Conservation (phyloP, 2,329 filamentous ascomycete genomes). For the Fusarium piperis region DNA sequence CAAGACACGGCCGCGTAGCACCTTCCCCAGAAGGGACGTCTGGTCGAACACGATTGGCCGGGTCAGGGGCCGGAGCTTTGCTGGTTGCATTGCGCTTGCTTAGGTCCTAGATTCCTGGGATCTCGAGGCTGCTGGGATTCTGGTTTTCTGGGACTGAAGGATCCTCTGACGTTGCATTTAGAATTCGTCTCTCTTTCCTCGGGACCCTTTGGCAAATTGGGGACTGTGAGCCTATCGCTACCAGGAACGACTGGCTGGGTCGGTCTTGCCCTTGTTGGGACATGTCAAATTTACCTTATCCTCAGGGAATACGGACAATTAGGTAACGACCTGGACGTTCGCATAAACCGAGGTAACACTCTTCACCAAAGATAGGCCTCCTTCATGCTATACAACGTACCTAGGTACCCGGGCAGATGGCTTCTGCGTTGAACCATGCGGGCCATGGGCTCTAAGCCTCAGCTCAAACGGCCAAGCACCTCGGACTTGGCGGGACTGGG, state of each 20-base stretch:
- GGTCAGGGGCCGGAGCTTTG: conserved; percentile 36
- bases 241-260: conserved; percentile 25
- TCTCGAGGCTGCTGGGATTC: conserved; percentile 12
- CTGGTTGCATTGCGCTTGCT: conserved; percentile 22
- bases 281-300: conserved; percentile 28
- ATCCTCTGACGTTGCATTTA: conserved; percentile 36
- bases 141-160: conserved; percentile 3
- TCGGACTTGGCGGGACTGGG: conserved; percentile 8
- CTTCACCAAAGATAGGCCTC: neutral
- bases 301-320: conserved; percentile 4
- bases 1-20: conserved; percentile 30
- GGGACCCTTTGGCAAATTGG: conserved; percentile 20
- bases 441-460: neutral
- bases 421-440: conserved; percentile 5
- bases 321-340: conserved; percentile 12
- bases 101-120: conserved; percentile 17
- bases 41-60: conserved; percentile 34
- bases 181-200: conserved; percentile 27
- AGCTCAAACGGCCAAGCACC: conserved; percentile 10
- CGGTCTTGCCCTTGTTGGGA: conserved; percentile 22
- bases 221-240: conserved; percentile 23
- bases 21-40: conserved; percentile 33
- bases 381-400: neutral
- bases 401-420: neutral
- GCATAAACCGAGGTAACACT: conserved; percentile 31